Percentiles rank a stretch among this genome's conserved stretches.
Conservation (phyloP, 192 early-diverging fungal genomes). For the Tieghemiomyces parasiticus region DNA sequence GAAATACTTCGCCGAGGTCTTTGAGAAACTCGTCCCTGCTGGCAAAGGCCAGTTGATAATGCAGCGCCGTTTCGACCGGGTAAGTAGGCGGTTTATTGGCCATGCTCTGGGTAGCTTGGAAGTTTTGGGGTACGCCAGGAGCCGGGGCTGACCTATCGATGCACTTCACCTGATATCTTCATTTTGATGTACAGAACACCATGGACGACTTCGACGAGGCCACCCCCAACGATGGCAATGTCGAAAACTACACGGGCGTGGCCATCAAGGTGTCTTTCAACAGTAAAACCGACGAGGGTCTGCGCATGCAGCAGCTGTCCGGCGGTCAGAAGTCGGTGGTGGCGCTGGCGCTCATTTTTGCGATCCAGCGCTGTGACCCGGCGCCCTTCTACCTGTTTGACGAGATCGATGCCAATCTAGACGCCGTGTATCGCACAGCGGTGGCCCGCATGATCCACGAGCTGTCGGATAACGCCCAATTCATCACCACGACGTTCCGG, state of each 20-base stretch:
- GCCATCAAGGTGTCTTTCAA: slow-evolving; percentile 91
- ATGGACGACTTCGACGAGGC: no score
- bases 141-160: no score
- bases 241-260: slow-evolving; percentile 85
- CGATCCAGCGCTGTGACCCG: slow-evolving; percentile 95
- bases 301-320: slow-evolving; percentile 89
- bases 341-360: slow-evolving; percentile 92
- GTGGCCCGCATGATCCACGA: slow-evolving; percentile 92
- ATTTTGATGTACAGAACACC: no score
- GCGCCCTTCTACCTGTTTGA: slow-evolving; percentile 99
- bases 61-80: slow-evolving; percentile 45
- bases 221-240: neutral
- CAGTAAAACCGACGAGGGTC: slow-evolving; percentile 68
- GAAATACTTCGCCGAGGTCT: slow-evolving; percentile 74
- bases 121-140: no score
- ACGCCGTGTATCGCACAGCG: slow-evolving; percentile 84
- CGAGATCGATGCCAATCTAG: slow-evolving; percentile 97
- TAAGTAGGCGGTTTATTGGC: slow-evolving; percentile 12
- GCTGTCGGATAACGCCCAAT: slow-evolving; percentile 74
- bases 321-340: slow-evolving; percentile 98
- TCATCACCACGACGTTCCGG: slow-evolving; percentile 97
- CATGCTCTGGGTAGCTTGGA: no score
- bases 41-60: slow-evolving; percentile 79
- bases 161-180: no score
- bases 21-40: slow-evolving; percentile 76